Evolutionary conservation across 108 stramenopile genomes (phyloP).

Genomic region (Discostella pseudostelligera): DNA sequence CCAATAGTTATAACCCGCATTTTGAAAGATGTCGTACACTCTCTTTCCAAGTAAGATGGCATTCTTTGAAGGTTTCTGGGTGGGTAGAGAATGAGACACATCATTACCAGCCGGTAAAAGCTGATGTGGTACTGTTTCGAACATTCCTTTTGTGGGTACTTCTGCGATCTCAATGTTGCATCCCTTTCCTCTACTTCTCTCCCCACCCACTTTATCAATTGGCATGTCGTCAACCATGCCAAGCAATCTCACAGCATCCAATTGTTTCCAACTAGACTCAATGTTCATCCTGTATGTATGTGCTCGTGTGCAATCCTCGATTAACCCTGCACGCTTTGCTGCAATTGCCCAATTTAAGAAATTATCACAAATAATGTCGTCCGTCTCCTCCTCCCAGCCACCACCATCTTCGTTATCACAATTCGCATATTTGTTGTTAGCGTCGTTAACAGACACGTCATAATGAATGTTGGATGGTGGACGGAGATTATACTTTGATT

Average conservation of each 20-base stretch:
- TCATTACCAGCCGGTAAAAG: neutral
- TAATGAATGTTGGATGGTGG: too few relatives aligned
- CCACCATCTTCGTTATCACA: too few relatives aligned
- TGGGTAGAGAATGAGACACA: too few relatives aligned
- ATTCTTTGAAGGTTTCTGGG: too few relatives aligned
- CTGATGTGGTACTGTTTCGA: constrained; percentile 14
- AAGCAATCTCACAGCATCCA: constrained; percentile 33
- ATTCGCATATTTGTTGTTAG: too few relatives aligned
- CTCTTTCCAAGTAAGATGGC: constrained; percentile 14
- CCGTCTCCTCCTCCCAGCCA: too few relatives aligned
- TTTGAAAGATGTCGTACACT: constrained; percentile 8
- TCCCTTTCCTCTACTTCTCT: too few relatives aligned
- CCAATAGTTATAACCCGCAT: constrained; percentile 5
- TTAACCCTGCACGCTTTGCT: constrained; percentile 12
- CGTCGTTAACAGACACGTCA: too few relatives aligned
- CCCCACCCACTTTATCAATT: too few relatives aligned
- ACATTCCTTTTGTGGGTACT: constrained; percentile 20
- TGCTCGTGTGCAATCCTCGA: constrained; percentile 12
- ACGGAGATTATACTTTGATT: too few relatives aligned
- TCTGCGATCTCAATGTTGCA: constrained; percentile 9
- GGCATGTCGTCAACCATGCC: constrained; percentile 1
- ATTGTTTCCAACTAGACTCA: constrained; percentile 1
- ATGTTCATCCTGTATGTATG: constrained; percentile 23
- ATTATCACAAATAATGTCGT: too few relatives aligned
- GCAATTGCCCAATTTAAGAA: constrained; percentile 25